Base-by-base conservation (phyloP, 805 yeast species). In the Hanseniaspora valbyensis region DNA sequence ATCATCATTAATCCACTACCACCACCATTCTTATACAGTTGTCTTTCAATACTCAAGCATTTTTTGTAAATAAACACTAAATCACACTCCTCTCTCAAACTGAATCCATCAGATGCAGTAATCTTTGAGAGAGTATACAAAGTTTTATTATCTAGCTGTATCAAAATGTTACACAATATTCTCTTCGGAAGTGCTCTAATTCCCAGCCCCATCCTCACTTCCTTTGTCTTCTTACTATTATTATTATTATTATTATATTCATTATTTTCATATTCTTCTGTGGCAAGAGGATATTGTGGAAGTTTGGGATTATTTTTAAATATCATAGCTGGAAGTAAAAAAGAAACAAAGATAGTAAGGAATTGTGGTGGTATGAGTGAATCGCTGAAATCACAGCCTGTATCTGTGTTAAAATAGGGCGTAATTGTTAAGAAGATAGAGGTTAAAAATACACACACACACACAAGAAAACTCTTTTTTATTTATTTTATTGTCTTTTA, bases 321-420 rank as follows among this genome's bases (percentile, higher is more conserved):
- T 12, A 28, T 28, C 43, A 22, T 40, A 22, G 13, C 22, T 24
- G n/a, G 43, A 24, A 14, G 40, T 8, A 36, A 19, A 16, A 36
- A 10, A 40, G 42, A 9, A 57, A 60, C 6, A 78, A 89, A 1
- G 73, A 72, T 49, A 54, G 61, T 1, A 63, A 73, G 6, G 77
- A 77, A 1, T 63, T 69, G 44, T 90, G 92, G 86, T 65, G 69
- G 5, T 90, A 97, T 67, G 63, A 90, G 33, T 58, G 66, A 29
- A 73, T 83, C 59, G 81, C 92, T 0, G 73, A 76, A n/a, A 76
- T 87, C 4, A 69, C 81, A 36, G 96, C 96, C 0, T 90, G 97
- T 64, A 59, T 64, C 16, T 54, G 65, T 49, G 60, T 68, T 13
- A 45, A 56, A 43, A 29, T 30, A 53, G 55, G 19, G 51, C 50